Conservation (phyloP, 2,329 filamentous ascomycete genomes). For the Alternaria brassicae region DNA sequence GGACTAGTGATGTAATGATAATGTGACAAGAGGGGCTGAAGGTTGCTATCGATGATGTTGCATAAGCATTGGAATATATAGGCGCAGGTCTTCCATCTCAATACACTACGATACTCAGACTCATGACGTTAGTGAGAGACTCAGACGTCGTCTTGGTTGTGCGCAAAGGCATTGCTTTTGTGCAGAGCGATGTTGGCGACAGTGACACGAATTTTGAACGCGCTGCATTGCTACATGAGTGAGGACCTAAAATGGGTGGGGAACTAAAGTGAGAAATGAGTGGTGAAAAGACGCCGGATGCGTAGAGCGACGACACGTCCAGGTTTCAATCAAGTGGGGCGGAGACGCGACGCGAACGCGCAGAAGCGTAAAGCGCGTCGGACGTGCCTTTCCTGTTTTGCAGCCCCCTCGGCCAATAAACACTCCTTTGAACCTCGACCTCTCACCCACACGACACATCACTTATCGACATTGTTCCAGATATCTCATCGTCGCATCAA, state of each 20-base stretch:
- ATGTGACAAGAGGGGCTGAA: constrained; percentile 1
- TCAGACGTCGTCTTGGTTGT: not conserved
- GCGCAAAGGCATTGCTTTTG: not conserved
- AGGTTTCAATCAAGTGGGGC: constrained; percentile 34
- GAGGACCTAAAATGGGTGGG: too few species aligned
- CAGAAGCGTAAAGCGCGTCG: constrained; percentile 29
- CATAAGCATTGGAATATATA: constrained; percentile 38
- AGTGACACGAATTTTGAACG: not conserved
- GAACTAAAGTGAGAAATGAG: not conserved
- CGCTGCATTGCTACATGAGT: not conserved
- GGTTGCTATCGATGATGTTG: constrained; percentile 16
- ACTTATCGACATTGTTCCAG: constrained; percentile 27
- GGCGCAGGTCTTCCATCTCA: constrained; percentile 26
- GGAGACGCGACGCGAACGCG: constrained; percentile 37
- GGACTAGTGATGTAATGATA: constrained; percentile 5
- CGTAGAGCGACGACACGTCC: constrained; percentile 14
- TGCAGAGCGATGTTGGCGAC: not conserved
- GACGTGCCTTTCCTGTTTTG: constrained; percentile 33
- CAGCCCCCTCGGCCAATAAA: constrained; percentile 41
- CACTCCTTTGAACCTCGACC: constrained; percentile 20
- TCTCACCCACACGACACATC: constrained; percentile 22
- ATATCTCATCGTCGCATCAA: constrained; percentile 31
- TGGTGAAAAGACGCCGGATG: constrained; percentile 9
- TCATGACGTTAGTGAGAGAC: not conserved
- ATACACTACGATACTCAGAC: constrained; percentile 12